A percentile compares a stretch with the other conserved stretches of the same genome.
Conservation (phyloP, 169 alveolate species). For the Plasmodium berghei region DNA sequence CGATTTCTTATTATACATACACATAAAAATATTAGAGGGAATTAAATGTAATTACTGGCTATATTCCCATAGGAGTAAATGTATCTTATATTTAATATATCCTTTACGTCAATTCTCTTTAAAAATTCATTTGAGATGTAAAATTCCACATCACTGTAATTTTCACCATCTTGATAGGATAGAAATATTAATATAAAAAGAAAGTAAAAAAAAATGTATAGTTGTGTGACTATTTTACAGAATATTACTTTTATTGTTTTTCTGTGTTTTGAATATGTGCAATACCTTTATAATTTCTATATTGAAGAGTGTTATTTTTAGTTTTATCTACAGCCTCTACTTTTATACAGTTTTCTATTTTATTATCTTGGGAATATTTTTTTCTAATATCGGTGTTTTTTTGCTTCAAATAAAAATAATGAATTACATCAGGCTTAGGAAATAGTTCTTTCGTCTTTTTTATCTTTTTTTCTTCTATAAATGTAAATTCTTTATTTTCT, state of each 20-base stretch:
- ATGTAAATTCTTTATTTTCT: slow-evolving; percentile 47
- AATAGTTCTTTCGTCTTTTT: slow-evolving; percentile 14
- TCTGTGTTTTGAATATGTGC: too few relatives aligned
- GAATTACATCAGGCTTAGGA: slow-evolving; percentile 32
- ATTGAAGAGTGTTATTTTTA: background rate
- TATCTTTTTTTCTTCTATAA: slow-evolving; percentile 24
- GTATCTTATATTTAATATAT: slow-evolving; percentile 44
- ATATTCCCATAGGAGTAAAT: slow-evolving; percentile 57
- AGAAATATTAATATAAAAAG: too few relatives aligned
- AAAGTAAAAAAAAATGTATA: too few relatives aligned
- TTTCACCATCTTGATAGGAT: background rate
- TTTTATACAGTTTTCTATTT: slow-evolving; percentile 43
- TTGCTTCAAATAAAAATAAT: slow-evolving; percentile 47
- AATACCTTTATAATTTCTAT: slow-evolving; percentile 36
- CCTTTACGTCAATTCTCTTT: slow-evolving; percentile 46
- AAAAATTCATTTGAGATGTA: slow-evolving; percentile 52
- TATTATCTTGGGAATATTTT: slow-evolving; percentile 5
- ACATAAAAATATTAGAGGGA: too few relatives aligned
- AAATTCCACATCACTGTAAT: slow-evolving; percentile 56
- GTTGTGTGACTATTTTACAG: too few relatives aligned
- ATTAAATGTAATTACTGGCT: background rate
- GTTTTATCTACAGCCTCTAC: slow-evolving; percentile 45
- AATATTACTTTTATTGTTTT: too few relatives aligned
- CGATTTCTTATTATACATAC: too few relatives aligned
- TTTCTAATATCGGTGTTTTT: background rate